Conservation (phyloP, 148 eudicot genomes). For the Chenopodium album region DNA sequence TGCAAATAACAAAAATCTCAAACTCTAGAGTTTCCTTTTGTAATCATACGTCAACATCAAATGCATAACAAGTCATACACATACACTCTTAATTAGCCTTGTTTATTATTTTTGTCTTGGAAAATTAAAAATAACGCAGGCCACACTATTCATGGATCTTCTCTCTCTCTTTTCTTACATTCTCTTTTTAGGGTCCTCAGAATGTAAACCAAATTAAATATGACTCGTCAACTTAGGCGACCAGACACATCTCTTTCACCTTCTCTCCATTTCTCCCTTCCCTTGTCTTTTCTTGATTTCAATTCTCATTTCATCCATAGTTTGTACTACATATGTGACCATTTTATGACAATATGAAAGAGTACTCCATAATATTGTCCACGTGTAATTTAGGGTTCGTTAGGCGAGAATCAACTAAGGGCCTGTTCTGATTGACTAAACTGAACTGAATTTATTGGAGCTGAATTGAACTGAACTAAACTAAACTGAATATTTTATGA, state of each 20-base stretch:
- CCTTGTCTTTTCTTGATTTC: too few relatives aligned
- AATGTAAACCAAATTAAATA: background rate
- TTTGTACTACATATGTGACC: too few relatives aligned
- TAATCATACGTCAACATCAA: constrained; percentile 13
- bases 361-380: background rate
- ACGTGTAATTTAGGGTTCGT: background rate
- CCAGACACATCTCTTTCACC: constrained; percentile 5
- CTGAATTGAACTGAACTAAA: too few relatives aligned
- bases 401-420: too few relatives aligned
- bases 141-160: background rate
- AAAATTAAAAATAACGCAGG: background rate
- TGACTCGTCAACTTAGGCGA: constrained; percentile 9
- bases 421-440: too few relatives aligned
- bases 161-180: background rate
- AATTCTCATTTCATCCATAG: too few relatives aligned
- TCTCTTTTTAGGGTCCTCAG: too few relatives aligned
- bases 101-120: background rate
- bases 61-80: background rate
- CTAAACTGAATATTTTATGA: too few relatives aligned
- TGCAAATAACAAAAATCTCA: background rate
- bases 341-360: too few relatives aligned
- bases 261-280: background rate
- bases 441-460: too few relatives aligned
- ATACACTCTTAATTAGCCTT: too few relatives aligned
- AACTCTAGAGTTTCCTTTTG: constrained; percentile 9